phyloP scores from a whole-genome alignment of 2,329 filamentous ascomycete species.

The Domatiomyces globalis region DNA sequence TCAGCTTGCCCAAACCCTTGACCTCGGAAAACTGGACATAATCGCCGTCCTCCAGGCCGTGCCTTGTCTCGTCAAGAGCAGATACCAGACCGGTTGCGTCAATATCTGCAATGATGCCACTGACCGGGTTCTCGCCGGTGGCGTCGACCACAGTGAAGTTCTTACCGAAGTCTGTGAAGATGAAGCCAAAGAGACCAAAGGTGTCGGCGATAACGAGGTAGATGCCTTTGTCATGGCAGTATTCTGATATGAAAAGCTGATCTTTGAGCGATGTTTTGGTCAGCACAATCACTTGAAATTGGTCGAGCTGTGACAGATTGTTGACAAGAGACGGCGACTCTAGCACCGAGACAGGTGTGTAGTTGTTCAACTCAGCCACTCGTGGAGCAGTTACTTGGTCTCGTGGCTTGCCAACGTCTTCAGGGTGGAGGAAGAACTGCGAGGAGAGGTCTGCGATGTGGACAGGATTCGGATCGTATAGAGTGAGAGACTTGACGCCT shows the following conservation, averaged over 20 bases:
- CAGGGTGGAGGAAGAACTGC: slow-evolving; percentile 84
- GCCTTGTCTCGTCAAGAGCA: slow-evolving; percentile 82
- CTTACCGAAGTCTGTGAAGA: slow-evolving; percentile 95
- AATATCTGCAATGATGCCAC: slow-evolving; percentile 79
- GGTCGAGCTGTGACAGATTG: slow-evolving; percentile 68
- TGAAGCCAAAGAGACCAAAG: slow-evolving; percentile 83
- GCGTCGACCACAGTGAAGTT: slow-evolving; percentile 83
- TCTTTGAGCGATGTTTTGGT: slow-evolving; percentile 69
- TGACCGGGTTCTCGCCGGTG: slow-evolving; percentile 76
- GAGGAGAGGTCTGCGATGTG: slow-evolving; percentile 81
- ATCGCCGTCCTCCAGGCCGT: slow-evolving; percentile 91
- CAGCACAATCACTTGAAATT: slow-evolving; percentile 83
- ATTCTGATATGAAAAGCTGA: slow-evolving; percentile 75
- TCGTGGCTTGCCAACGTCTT: slow-evolving; percentile 84
- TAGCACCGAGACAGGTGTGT: slow-evolving; percentile 78
- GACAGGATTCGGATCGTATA: slow-evolving; percentile 78
- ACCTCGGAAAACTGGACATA: slow-evolving; percentile 90
- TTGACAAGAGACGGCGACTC: slow-evolving; percentile 49
- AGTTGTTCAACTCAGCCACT: slow-evolving; percentile 88
- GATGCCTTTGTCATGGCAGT: slow-evolving; percentile 86
- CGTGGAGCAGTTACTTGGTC: slow-evolving; percentile 75
- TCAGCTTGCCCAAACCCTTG: slow-evolving; percentile 80
- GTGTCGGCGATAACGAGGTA: slow-evolving; percentile 79
- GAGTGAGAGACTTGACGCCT: slow-evolving; percentile 90
- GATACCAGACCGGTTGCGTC: slow-evolving; percentile 83